Conservation (phyloP, 2,329 filamentous ascomycete genomes). For the Coleophoma eucalyptorum region DNA sequence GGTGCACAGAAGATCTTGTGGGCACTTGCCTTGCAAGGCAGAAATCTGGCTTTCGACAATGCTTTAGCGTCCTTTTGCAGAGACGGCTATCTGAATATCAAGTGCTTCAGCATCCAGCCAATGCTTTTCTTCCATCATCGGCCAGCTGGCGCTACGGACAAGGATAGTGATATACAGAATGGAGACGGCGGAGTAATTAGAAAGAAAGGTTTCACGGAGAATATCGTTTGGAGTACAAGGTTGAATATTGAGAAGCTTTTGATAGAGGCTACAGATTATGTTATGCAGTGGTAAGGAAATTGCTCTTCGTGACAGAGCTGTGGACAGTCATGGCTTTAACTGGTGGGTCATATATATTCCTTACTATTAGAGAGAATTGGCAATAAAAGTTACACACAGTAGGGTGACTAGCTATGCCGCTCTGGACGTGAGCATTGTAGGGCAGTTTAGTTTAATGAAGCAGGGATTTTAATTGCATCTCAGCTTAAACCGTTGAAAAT, state of each 20-base stretch:
- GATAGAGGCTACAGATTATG: slow-evolving; percentile 5
- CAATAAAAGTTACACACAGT: too few relatives aligned
- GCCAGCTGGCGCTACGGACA: slow-evolving; percentile 21
- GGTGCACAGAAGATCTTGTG: slow-evolving; percentile 54
- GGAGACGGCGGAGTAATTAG: slow-evolving; percentile 9
- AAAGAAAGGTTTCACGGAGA: slow-evolving; percentile 29
- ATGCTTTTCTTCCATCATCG: slow-evolving; percentile 31
- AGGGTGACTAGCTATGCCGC: too few relatives aligned
- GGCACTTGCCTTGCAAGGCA: slow-evolving; percentile 43
- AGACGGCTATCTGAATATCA: slow-evolving; percentile 24
- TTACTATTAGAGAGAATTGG: too few relatives aligned
- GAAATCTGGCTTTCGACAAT: slow-evolving; percentile 26
- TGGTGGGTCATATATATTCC: background rate
- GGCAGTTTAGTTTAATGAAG: too few relatives aligned
- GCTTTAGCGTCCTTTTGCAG: slow-evolving; percentile 27
- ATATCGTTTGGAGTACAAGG: slow-evolving; percentile 30
- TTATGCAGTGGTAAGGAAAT: slow-evolving; percentile 7
- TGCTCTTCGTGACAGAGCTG: background rate
- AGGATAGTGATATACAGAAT: slow-evolving; percentile 29
- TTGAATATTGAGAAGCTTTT: slow-evolving; percentile 30
- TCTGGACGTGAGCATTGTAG: too few relatives aligned
- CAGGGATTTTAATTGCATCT: too few relatives aligned
- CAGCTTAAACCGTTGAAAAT: too few relatives aligned
- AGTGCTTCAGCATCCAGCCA: slow-evolving; percentile 31
- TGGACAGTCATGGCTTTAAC: background rate